Conservation (phyloP, 768 basidiomycete species). For the Tylopilus plumbeoviolaceoides region DNA sequence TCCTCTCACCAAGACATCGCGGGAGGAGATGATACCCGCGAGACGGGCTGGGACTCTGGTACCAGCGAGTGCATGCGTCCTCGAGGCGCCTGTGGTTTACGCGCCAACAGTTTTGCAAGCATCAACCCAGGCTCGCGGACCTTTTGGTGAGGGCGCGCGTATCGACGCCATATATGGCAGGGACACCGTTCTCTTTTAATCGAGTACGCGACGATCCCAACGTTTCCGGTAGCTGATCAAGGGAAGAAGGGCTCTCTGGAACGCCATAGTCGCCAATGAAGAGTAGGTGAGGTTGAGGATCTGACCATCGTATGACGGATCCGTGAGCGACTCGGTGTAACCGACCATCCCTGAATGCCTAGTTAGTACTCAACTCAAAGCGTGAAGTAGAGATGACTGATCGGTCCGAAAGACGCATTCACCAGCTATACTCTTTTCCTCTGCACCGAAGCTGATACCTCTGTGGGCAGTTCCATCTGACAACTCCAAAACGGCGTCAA, state of each 20-base stretch:
- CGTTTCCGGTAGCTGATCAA: constrained; percentile 60
- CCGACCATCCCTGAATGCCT: constrained; percentile 87
- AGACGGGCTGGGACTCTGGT: constrained; percentile 38
- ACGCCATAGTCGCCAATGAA: constrained; percentile 98
- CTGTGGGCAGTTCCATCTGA: constrained; percentile 83
- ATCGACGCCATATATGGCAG: constrained; percentile 94
- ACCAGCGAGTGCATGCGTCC: constrained; percentile 34
- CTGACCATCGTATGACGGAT: constrained; percentile 97
- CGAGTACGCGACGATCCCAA: constrained; percentile 96
- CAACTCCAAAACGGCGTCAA: constrained; percentile 80
- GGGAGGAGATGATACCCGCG: constrained; percentile 52
- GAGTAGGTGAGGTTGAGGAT: constrained; percentile 98
- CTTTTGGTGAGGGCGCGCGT: constrained; percentile 92
- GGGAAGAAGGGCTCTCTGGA: constrained; percentile 54
- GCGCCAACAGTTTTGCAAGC: constrained; percentile 79
- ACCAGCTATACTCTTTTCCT: constrained; percentile 88
- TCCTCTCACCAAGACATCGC: constrained; percentile 73
- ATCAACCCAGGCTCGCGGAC: constrained; percentile 93
- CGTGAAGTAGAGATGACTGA: constrained; percentile 37
- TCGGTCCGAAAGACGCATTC: constrained; percentile 99
- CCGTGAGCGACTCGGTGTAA: constrained; percentile 96
- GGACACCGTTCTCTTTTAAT: constrained; percentile 93
- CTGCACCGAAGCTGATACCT: constrained; percentile 91
- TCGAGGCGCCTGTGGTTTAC: constrained; percentile 44
- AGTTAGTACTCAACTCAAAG: constrained; percentile 14